Conservation (phyloP, 495 filamentous ascomycete species). For the Penicillium cosmopolitanum region DNA sequence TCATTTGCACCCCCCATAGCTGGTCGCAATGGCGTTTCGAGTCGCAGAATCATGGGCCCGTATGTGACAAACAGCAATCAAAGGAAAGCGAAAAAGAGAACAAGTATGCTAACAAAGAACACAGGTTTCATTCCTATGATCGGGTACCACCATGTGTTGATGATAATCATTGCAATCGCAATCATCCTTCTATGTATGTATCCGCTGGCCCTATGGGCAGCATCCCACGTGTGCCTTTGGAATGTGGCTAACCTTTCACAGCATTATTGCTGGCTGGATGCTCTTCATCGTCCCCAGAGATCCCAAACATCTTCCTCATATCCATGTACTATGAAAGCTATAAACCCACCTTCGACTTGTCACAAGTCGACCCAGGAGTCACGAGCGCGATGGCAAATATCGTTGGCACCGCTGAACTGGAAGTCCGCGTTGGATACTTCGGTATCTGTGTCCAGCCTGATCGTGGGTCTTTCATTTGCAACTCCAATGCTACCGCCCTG, state of each 20-base stretch:
- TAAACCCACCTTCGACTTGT: slow-evolving; percentile 61
- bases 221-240: slow-evolving; percentile 6
- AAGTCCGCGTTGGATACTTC: slow-evolving; percentile 74
- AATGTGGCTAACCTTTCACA: slow-evolving; percentile 39
- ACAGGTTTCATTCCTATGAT: slow-evolving; percentile 90
- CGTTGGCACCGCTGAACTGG: slow-evolving; percentile 62
- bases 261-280: slow-evolving; percentile 70
- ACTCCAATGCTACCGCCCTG: slow-evolving; percentile 67
- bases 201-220: background rate
- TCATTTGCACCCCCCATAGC: slow-evolving; percentile 14
- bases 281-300: slow-evolving; percentile 69
- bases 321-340: slow-evolving; percentile 70
- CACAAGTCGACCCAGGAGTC: slow-evolving; percentile 85
- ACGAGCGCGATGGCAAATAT: slow-evolving; percentile 68
- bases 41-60: slow-evolving; percentile 36
- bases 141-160: slow-evolving; percentile 97
- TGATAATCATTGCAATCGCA: slow-evolving; percentile 92
- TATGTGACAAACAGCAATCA: slow-evolving; percentile 25
- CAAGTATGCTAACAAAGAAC: slow-evolving; percentile 13
- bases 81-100: background rate
- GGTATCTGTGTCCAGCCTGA: slow-evolving; percentile 69
- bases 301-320: slow-evolving; percentile 71
- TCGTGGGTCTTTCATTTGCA: slow-evolving; percentile 66
- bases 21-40: slow-evolving; percentile 33
- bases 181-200: slow-evolving; percentile 94